Base-by-base conservation (phyloP, 2,329 filamentous ascomycete genomes). In the Aspergillus floridensis region DNA sequence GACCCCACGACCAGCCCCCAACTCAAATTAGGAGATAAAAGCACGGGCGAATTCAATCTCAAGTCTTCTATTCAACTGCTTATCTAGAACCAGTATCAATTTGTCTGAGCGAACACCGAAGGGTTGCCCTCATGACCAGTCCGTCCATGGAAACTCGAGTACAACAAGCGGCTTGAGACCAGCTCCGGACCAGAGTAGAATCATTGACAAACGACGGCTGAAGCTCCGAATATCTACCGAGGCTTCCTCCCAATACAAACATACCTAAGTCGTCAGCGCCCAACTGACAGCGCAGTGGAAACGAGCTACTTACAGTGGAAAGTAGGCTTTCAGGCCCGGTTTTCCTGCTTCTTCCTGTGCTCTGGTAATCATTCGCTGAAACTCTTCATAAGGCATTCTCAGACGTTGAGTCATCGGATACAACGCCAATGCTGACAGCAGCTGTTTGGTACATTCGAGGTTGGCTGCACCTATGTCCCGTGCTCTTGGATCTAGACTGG, bases 321-420 rank as follows among this genome's bases (percentile, higher is more conserved):
- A 78, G 64, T 80, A 80, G 60, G 78, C 72, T 58, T 79, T 80
- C 46, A 80, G 53, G 16, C 65, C 67, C 35, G 60, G 67, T 46
- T 76, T 70, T 38, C 68, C 68, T 29, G 74, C 77, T 59, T 80
- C 78, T 53, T 68, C 62, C 47, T 72, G 70, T 32, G 78, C 78
- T 53, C 70, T 67, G 5, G 69, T 63, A 46, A 78, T 70, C 60
- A 80, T 63, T 7, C 63, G 62, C 47, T 74, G 66, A 54, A 80
- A 76, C 26, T 74, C 73, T 24, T 75, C 64, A 46, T 70, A 61
- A 21, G 74, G 66, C 77, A 82, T 79, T 44, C 71, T 68, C 57
- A 79, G 66, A 5, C 70, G 72, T 61, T 77, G 71, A 10, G 75
- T 79, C 58, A 82, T 73, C 10, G 79, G 79, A 60, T 79, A 80